Evolutionary conservation across 2,329 filamentous ascomycete species (phyloP), one percentile per base, ranked within the genome.

Genomic region (Monosporascus sp.): DNA sequence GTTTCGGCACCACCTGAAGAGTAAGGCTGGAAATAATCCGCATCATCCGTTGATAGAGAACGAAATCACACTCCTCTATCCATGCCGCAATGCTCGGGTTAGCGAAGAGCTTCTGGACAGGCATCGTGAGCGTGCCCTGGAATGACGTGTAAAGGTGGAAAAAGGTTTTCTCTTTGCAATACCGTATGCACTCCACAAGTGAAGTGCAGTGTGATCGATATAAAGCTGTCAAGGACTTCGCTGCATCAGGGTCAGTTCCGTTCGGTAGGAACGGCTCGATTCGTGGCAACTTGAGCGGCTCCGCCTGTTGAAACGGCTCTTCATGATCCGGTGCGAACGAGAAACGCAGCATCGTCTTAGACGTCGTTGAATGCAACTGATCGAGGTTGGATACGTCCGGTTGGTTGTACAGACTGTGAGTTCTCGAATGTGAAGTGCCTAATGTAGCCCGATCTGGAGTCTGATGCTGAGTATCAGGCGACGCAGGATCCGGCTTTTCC

Each of bases 11-110:
- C 16, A 96, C 92, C 69, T 97, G 92, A 7, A 97, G 80, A 4
- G 91, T 94, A 41, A 97, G 78, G n/a, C 87, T 85, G 1, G 90
- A 88, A 41, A 97, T 85, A 56, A 97, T 95, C 51, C 87, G 86
- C 74, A 97, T 91, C 88, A 97, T 96, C 61, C 92, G 91, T 69
- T 97, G 91, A 68, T 99, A 99, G 74, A 97, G 89, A 36, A 93
- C 81, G 73, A 94, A 95, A 69, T 99, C 94, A 68, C 91, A 96
- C 69, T 96, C 88, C 67, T 94, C 90, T 56, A 99, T 95, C 94
- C 94, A 99, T 1, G 88, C 82, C 3, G 91, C 90, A 52, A 97
- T 76, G 52, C 85, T 86, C 2, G 88, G 85, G 64, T 96, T 85
- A 16, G 86, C 85, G 64, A 99, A 88, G 2, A 99, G 76, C 70